These are phyloP conservation scores for Aureobasidium sp. DNA, from an alignment of 2,329 filamentous ascomycete species.

Conservation along the genomic window DNA sequence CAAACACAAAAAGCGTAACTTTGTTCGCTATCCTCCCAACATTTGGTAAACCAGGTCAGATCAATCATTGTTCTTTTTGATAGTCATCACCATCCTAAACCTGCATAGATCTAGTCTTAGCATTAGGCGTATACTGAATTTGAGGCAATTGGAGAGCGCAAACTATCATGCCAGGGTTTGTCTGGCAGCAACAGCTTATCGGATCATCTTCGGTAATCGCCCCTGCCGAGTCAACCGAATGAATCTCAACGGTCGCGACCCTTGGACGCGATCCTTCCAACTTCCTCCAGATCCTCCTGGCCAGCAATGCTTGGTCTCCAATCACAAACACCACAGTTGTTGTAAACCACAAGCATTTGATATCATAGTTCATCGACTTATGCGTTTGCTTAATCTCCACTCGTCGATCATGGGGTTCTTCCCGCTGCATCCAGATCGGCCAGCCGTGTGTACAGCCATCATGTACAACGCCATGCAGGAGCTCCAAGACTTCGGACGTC, in stretches of 20 bases:
- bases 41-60: no score
- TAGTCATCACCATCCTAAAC: no score
- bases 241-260: background rate
- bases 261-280: background rate
- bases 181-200: background rate
- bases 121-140: no score
- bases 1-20: no score
- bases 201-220: background rate
- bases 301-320: background rate
- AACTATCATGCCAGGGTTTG: background rate
- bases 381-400: background rate
- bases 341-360: background rate
- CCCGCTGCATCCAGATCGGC: background rate
- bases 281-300: background rate
- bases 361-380: background rate
- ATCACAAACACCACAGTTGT: background rate
- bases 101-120: no score
- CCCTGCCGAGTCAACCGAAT: background rate
- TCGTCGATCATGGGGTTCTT: no score
- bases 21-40: no score
- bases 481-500: background rate
- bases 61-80: no score
- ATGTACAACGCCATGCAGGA: background rate
- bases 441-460: background rate
- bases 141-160: no score